Percentiles rank a stretch among this genome's conserved stretches.
Evolutionary conservation across 345 rosid genomes (phyloP).

Genomic region (Salix brachista): DNA sequence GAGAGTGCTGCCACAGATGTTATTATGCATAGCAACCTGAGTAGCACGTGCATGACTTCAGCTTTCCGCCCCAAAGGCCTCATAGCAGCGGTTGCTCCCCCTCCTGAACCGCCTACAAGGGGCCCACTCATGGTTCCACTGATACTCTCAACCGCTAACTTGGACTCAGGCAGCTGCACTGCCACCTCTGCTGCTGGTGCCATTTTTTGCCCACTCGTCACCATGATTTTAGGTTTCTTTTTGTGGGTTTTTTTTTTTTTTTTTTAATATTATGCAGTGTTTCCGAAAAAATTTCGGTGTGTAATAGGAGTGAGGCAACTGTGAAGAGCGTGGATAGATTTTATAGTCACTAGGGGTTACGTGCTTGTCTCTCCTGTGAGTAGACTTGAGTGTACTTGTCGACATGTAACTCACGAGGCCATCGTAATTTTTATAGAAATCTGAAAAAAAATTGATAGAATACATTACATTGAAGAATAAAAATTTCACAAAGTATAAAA

Average conservation of each 20-base stretch:
- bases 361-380: neutral
- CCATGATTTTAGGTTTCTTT: neutral
- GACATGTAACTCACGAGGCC: too few relatives aligned
- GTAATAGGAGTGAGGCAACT: neutral
- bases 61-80: constrained; percentile 27
- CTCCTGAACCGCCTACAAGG: neutral
- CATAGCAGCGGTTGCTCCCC: neutral
- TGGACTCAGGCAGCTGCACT: constrained; percentile 26
- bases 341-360: neutral
- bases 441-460: too few relatives aligned
- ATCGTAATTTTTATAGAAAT: too few relatives aligned
- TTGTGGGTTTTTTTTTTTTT: neutral
- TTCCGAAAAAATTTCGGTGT: neutral
- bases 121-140: constrained; percentile 17
- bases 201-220: constrained; percentile 29
- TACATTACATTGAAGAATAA: too few relatives aligned
- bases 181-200: constrained; percentile 20
- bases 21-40: constrained; percentile 52
- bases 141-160: constrained; percentile 14
- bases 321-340: neutral
- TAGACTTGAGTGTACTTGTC: too few relatives aligned
- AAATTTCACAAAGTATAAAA: too few relatives aligned
- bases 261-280: neutral
- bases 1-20: constrained; percentile 47
- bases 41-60: constrained; percentile 36